phyloP scores from a whole-genome alignment of 169 alveolate species.

The Plasmodium falciparum region DNA sequence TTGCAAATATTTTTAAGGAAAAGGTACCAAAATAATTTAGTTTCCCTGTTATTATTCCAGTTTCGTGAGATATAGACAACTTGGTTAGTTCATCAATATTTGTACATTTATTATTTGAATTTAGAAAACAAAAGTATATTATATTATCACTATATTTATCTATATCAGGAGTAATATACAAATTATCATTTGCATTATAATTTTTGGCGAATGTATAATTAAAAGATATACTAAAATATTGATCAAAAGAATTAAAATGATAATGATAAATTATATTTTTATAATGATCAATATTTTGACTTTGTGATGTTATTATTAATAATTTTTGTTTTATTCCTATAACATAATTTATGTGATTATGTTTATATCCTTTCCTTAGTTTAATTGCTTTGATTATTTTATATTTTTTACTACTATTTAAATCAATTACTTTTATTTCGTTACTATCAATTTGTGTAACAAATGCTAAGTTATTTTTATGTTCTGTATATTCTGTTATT shows the following conservation, averaged over 20 bases:
- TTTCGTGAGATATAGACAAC: constrained; percentile 38
- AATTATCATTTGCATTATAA: constrained; percentile 47
- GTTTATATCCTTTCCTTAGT: constrained; percentile 54
- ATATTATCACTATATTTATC: constrained; percentile 46
- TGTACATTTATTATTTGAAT: constrained; percentile 41
- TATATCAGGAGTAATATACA: constrained; percentile 54
- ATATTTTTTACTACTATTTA: constrained; percentile 35
- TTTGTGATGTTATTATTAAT: constrained; percentile 61
- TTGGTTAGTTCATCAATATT: constrained; percentile 63
- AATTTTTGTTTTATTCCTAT: constrained; percentile 51
- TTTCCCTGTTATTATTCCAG: constrained; percentile 69
- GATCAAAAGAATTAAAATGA: constrained; percentile 67
- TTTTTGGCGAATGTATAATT: constrained; percentile 43
- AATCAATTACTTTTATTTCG: constrained; percentile 73
- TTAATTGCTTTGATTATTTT: constrained; percentile 54
- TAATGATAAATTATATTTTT: constrained; percentile 66
- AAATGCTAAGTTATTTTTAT: constrained; percentile 58
- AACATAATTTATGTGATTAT: constrained; percentile 42
- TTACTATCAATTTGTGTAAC: constrained; percentile 72
- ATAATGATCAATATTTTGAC: background rate
- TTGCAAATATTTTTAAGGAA: constrained; percentile 68
- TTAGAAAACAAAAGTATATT: constrained; percentile 66
- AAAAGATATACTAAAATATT: constrained; percentile 61
- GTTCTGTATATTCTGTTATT: constrained; percentile 26
- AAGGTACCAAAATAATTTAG: constrained; percentile 63